A percentile compares a stretch with the other conserved stretches of the same genome.
Conservation (phyloP, 306 rosid species). For the Sicyos edulis region DNA sequence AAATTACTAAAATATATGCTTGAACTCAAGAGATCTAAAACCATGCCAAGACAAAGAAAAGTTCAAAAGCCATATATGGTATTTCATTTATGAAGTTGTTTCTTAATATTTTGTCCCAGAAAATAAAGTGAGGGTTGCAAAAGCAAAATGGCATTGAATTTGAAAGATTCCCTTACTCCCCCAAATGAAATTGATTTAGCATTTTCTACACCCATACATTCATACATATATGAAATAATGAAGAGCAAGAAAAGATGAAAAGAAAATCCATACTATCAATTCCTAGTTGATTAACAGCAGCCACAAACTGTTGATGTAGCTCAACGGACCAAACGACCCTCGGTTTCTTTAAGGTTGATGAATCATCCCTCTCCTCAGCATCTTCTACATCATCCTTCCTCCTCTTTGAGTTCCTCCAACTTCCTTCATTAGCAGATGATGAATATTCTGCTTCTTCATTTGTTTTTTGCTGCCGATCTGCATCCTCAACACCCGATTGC, state of each 20-base stretch:
- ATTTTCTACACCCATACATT: neutral
- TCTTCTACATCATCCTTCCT: slow-evolving; percentile 94
- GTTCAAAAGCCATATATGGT: neutral
- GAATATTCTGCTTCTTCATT: slow-evolving; percentile 89
- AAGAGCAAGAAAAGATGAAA: neutral
- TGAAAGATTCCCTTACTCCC: slow-evolving; percentile 10
- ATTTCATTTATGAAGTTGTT: neutral
- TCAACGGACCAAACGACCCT: slow-evolving; percentile 99
- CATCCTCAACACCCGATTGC: slow-evolving; percentile 85
- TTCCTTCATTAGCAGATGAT: slow-evolving; percentile 93
- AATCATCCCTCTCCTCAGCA: slow-evolving; percentile 76
- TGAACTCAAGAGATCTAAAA: neutral
- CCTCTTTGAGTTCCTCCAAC: slow-evolving; percentile 69
- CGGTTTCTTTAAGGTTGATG: slow-evolving; percentile 80
- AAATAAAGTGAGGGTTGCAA: neutral
- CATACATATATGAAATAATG: neutral
- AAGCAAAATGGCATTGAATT: neutral
- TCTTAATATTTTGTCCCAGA: neutral
- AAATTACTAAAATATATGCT: neutral
- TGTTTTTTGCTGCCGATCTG: slow-evolving; percentile 67
- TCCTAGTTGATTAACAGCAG: slow-evolving; percentile 92
- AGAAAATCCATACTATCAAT: slow-evolving; percentile 73
- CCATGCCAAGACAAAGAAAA: neutral
- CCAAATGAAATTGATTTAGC: neutral
- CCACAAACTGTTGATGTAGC: slow-evolving; percentile 98